Percentiles rank a stretch among this genome's conserved stretches.
Evolutionary conservation across 805 yeast genomes (phyloP).

Genomic region (Tetrapisispora fleetii): DNA sequence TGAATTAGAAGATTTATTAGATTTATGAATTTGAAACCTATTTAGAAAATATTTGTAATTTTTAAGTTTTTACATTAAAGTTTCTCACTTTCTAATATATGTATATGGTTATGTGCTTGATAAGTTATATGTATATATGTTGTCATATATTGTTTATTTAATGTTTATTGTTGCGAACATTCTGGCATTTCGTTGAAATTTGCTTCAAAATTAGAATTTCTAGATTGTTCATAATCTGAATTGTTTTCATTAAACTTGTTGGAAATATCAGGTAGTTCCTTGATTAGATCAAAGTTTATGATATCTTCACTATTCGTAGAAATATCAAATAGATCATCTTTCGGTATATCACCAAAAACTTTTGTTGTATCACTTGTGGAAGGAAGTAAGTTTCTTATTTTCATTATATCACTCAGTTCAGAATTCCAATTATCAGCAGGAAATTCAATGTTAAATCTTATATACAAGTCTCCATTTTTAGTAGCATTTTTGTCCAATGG

Average conservation of each 20-base stretch:
- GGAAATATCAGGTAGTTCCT: slow-evolving; percentile 6
- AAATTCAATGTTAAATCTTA: slow-evolving; percentile 64
- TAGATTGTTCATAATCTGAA: neutral
- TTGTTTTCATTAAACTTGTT: slow-evolving; percentile 1
- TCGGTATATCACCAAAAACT: neutral
- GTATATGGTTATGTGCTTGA: neutral
- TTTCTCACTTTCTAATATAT: neutral
- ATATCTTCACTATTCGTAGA: slow-evolving; percentile 24
- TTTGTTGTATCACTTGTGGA: slow-evolving; percentile 8
- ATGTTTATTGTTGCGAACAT: slow-evolving; percentile 33
- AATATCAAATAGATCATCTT: slow-evolving; percentile 10
- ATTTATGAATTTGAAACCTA: neutral
- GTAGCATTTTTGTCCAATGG: slow-evolving; percentile 39
- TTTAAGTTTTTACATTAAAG: no score
- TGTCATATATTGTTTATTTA: neutral
- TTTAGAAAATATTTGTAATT: neutral
- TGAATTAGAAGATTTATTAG: slow-evolving; percentile 19
- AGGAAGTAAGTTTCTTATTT: slow-evolving; percentile 49
- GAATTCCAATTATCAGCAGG: slow-evolving; percentile 80
- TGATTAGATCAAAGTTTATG: slow-evolving; percentile 18
- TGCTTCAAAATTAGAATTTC: neutral
- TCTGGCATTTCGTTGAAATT: slow-evolving; percentile 24
- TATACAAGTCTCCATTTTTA: slow-evolving; percentile 57
- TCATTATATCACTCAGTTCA: slow-evolving; percentile 55
- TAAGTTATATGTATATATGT: neutral